Conservation (phyloP, 441 rosid species). For the Syzygium malaccense region DNA sequence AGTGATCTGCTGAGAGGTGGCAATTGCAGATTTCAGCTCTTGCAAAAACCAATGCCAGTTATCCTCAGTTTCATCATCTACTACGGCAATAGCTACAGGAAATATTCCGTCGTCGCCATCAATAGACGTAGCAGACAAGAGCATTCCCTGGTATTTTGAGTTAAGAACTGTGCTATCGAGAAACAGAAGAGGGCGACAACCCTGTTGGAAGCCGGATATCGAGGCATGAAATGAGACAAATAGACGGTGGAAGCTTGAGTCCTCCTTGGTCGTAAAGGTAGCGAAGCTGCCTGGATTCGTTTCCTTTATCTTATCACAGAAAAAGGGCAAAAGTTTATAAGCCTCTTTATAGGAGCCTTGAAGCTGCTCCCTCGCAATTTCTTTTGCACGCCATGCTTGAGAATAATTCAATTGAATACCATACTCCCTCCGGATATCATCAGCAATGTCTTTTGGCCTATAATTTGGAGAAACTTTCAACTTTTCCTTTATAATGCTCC, state of each 20-base stretch:
- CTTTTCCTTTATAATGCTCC: constrained; percentile 67
- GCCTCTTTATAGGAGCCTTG: constrained; percentile 70
- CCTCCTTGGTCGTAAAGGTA: constrained; percentile 56
- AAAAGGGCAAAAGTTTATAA: constrained; percentile 50
- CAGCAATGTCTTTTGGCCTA: constrained; percentile 65
- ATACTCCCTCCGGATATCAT: constrained; percentile 60
- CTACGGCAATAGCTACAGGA: constrained; percentile 67
- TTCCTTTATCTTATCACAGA: constrained; percentile 70
- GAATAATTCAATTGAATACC: constrained; percentile 67
- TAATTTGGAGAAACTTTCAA: constrained; percentile 56
- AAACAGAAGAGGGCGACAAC: constrained; percentile 66
- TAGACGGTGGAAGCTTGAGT: constrained; percentile 62
- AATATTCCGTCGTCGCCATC: constrained; percentile 69
- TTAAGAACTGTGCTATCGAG: constrained; percentile 45
- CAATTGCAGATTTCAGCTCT: constrained; percentile 42
- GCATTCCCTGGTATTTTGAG: constrained; percentile 58
- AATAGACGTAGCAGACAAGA: constrained; percentile 52
- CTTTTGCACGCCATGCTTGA: constrained; percentile 80
- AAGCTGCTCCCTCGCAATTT: constrained; percentile 75
- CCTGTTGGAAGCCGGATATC: constrained; percentile 57
- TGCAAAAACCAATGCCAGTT: constrained; percentile 69
- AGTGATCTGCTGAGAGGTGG: constrained; percentile 37
- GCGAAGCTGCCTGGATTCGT: constrained; percentile 76
- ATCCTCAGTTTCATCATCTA: constrained; percentile 58
- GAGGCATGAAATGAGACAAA: constrained; percentile 69